Evolutionary conservation across 257 asterid species (phyloP).

Genomic region (Solanum sejunctum): DNA sequence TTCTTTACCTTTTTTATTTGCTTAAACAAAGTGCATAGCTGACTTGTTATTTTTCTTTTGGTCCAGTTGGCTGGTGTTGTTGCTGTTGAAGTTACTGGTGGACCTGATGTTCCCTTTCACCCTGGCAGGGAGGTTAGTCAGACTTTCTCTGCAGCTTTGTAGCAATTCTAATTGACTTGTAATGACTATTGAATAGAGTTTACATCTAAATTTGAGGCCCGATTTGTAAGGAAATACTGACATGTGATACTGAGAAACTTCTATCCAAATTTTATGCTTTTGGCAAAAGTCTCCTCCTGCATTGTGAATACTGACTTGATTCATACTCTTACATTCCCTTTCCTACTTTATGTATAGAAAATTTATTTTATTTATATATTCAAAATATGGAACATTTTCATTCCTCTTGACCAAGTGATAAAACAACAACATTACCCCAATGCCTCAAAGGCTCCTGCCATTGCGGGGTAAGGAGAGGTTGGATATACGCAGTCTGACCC

Average conservation of each 20-base stretch:
- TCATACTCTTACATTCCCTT: not conserved
- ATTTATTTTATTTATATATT: not conserved
- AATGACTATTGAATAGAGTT: not conserved
- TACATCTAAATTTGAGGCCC: not conserved
- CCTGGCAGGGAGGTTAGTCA: conserved; percentile 62
- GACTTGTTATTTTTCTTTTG: not conserved
- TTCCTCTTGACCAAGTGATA: not conserved
- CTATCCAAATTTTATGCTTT: not conserved
- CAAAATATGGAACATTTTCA: not conserved
- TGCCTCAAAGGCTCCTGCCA: too few relatives aligned
- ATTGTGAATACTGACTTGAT: not conserved
- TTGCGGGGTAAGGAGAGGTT: too few relatives aligned
- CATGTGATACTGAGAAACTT: not conserved
- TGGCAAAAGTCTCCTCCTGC: not conserved
- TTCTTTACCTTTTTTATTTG: too few relatives aligned
- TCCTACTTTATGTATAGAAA: not conserved
- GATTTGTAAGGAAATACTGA: not conserved
- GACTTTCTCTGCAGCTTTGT: not conserved
- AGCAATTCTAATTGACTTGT: not conserved
- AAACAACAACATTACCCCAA: too few relatives aligned
- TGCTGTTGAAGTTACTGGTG: conserved; percentile 92
- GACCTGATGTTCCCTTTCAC: conserved; percentile 86
- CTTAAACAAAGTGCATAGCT: not conserved
- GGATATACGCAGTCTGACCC: too few relatives aligned
- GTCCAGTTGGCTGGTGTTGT: conserved; percentile 79